These are phyloP conservation scores for Asterophora lycoperdoides DNA, from an alignment of 768 basidiomycete genomes.

Conservation along the genomic window DNA sequence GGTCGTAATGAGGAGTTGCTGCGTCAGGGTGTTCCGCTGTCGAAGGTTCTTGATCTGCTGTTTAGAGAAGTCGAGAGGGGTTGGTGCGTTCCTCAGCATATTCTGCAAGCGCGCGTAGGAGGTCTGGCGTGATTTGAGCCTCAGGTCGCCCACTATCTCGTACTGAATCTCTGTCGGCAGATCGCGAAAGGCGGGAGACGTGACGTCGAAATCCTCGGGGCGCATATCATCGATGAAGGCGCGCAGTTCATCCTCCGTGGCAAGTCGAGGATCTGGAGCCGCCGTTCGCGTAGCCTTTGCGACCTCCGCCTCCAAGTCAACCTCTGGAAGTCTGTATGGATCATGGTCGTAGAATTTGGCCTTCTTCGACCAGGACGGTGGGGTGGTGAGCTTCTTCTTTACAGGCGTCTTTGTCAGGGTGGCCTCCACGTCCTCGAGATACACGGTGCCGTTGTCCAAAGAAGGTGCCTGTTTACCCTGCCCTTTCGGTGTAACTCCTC, in stretches of 20 bases:
- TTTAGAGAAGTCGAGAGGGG: conserved; percentile 92
- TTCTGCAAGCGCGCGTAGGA: conserved; percentile 87
- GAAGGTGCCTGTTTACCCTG: conserved; percentile 43
- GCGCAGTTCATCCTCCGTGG: conserved; percentile 92
- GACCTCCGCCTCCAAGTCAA: conserved; percentile 63
- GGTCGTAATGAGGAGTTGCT: conserved; percentile 87
- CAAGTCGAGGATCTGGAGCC: conserved; percentile 85
- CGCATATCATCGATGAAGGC: conserved; percentile 94
- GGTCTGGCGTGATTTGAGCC: conserved; percentile 91
- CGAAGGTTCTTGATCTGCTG: conserved; percentile 90
- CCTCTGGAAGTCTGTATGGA: conserved; percentile 87
- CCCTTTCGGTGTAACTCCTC: conserved; percentile 28
- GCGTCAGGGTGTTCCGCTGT: conserved; percentile 87
- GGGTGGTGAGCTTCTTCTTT: conserved; percentile 31
- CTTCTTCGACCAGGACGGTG: conserved; percentile 56
- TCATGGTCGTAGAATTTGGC: conserved; percentile 73
- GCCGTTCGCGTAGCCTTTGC: conserved; percentile 55
- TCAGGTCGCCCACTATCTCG: conserved; percentile 94
- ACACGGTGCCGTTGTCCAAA: conserved; percentile 69
- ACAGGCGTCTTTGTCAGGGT: conserved; percentile 51
- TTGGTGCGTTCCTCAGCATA: conserved; percentile 76
- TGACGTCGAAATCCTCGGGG: conserved; percentile 91
- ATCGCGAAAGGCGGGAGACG: conserved; percentile 84
- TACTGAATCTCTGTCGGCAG: conserved; percentile 96
- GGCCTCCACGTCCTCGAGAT: conserved; percentile 79